Conservation (phyloP, 805 yeast genomes). For the Saturnispora saitoi region DNA sequence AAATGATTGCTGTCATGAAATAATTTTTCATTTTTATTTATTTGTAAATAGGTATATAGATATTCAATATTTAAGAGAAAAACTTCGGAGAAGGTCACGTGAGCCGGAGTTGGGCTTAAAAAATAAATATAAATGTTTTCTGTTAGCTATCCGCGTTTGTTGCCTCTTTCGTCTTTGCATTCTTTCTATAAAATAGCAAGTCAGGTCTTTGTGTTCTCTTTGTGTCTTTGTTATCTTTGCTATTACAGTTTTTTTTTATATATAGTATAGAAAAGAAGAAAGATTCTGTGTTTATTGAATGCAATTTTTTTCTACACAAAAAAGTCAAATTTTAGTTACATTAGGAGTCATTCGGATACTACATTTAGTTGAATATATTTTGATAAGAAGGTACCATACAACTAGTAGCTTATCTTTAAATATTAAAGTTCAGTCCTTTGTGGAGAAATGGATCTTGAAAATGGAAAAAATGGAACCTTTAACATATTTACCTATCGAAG, state of each 20-base stretch:
- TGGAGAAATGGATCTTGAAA: neutral
- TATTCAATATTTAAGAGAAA: neutral
- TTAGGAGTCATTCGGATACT: neutral
- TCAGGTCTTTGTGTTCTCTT: neutral
- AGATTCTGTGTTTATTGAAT: neutral
- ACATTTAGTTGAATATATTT: neutral
- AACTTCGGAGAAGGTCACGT: neutral
- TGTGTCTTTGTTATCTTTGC: neutral
- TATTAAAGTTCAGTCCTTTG: neutral
- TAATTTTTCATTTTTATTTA: neutral
- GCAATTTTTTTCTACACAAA: neutral
- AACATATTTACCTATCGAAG: neutral
- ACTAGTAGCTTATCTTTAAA: neutral
- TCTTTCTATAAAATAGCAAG: neutral
- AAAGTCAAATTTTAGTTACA: neutral
- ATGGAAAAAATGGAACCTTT: neutral
- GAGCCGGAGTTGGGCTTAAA: neutral
- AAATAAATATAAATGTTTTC: neutral
- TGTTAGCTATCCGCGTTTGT: neutral
- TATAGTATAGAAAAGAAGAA: neutral
- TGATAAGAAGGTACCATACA: slow-evolving; percentile 1
- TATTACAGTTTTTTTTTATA: neutral
- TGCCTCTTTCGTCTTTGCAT: neutral
- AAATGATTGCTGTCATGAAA: slow-evolving; percentile 9
- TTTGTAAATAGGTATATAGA: neutral